phyloP scores from a whole-genome alignment of 2,329 filamentous ascomycete species.

The Curvularia sp. region DNA sequence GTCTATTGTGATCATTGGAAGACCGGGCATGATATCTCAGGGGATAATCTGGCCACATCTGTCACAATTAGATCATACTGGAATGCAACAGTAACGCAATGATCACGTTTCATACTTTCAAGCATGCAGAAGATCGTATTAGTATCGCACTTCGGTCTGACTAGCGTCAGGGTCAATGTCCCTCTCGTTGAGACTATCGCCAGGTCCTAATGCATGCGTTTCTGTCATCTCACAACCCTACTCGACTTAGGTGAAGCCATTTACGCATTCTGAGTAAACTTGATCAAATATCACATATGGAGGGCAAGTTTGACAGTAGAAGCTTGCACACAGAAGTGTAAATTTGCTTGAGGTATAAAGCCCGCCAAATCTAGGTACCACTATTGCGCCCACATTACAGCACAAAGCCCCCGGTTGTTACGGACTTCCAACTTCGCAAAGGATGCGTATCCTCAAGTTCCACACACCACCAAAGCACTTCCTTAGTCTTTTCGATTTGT shows the following conservation, averaged over 20 bases:
- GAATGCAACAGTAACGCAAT: not conserved
- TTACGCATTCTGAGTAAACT: too few species aligned
- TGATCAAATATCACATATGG: not conserved
- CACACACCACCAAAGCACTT: slow-evolving; percentile 96
- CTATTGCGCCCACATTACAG: slow-evolving; percentile 23
- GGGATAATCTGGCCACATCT: not conserved
- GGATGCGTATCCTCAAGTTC: slow-evolving; percentile 87
- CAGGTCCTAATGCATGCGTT: not conserved
- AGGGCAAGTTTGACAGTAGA: too few species aligned
- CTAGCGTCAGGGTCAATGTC: not conserved
- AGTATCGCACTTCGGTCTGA: not conserved
- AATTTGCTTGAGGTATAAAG: not conserved
- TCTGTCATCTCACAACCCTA: too few species aligned
- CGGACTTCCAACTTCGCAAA: slow-evolving; percentile 77
- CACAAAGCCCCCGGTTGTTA: slow-evolving; percentile 55
- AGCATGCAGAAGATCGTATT: not conserved
- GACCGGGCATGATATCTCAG: not conserved
- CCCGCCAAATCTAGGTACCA: not conserved
- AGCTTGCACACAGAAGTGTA: not conserved
- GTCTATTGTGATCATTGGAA: not conserved
- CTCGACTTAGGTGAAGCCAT: too few species aligned
- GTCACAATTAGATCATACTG: not conserved
- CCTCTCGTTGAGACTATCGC: not conserved
- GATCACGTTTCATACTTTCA: not conserved
- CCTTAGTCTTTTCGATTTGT: slow-evolving; percentile 85